Evolutionary conservation across 2,329 filamentous ascomycete genomes (phyloP).

Genomic region (Clathrospora elynae): DNA sequence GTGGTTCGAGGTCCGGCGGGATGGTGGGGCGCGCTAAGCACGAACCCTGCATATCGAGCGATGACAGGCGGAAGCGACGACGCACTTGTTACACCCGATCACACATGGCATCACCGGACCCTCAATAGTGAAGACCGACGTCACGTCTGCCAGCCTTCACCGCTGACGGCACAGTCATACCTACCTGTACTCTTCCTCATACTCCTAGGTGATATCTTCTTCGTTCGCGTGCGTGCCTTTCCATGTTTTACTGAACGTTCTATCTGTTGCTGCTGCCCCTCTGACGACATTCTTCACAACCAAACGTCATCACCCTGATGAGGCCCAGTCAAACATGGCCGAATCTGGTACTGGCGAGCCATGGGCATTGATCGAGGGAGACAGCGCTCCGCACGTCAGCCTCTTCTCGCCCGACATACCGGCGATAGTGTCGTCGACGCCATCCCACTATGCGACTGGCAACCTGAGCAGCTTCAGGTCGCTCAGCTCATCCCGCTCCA

Average conservation of each 20-base stretch:
- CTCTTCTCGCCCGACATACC: constrained; percentile 37
- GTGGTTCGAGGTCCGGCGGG: constrained; percentile 16
- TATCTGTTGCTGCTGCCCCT: constrained; percentile 10
- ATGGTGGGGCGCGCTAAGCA: constrained; percentile 7
- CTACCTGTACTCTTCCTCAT: constrained; percentile 2
- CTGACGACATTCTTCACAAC: constrained; percentile 1
- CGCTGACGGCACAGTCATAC: constrained; percentile 6
- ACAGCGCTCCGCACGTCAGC: constrained; percentile 28
- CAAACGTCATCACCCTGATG: constrained; percentile 13
- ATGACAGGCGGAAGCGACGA: constrained; percentile 20
- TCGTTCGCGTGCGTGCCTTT: constrained; percentile 3
- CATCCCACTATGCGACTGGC: constrained; percentile 14
- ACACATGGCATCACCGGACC: constrained; percentile 23
- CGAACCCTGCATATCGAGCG: constrained; percentile 17
- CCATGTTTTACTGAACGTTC: background rate
- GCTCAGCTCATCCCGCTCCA: constrained; percentile 37
- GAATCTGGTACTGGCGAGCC: constrained; percentile 17
- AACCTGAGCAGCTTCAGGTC: constrained; percentile 14
- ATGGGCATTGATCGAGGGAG: constrained; percentile 17
- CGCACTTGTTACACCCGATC: constrained; percentile 14
- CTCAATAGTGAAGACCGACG: constrained; percentile 17
- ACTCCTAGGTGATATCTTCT: background rate
- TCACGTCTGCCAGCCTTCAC: constrained; percentile 9
- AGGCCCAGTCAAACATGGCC: constrained; percentile 8
- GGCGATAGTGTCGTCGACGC: constrained; percentile 20